phyloP scores from a whole-genome alignment of 495 filamentous ascomycete genomes.

The Cercophora scortea region DNA sequence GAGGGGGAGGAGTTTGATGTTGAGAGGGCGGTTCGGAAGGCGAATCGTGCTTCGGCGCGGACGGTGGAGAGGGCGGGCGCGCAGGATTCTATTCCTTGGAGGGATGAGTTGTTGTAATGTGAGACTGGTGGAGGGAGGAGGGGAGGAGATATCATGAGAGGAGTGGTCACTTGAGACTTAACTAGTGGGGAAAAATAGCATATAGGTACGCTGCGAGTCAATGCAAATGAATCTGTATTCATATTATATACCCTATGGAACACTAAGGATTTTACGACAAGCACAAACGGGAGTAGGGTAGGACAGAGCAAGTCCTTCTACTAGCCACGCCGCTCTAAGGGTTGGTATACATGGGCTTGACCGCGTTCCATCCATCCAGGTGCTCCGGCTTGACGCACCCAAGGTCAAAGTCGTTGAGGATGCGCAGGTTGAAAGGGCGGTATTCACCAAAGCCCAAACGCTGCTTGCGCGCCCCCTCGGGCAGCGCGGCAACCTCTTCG shows the following conservation, averaged over 20 bases:
- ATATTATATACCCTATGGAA: no score
- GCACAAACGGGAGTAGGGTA: not conserved
- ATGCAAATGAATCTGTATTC: no score
- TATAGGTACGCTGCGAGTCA: no score
- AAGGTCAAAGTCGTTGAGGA: conserved; percentile 25
- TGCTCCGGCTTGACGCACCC: conserved; percentile 12
- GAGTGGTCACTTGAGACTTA: not conserved
- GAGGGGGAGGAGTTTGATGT: conserved; percentile 37
- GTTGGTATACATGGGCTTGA: conserved; percentile 26
- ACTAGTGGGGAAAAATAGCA: no score
- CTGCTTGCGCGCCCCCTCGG: conserved; percentile 9
- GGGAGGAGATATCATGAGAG: not conserved
- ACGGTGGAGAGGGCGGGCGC: conserved; percentile 74
- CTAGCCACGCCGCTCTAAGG: conserved; percentile 12
- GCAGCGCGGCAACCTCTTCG: conserved; percentile 12
- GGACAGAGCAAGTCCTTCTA: no score
- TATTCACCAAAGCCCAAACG: not conserved
- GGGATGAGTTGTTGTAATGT: conserved; percentile 56
- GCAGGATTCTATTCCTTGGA: conserved; percentile 84
- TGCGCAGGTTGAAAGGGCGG: conserved; percentile 24
- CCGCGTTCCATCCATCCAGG: conserved; percentile 6
- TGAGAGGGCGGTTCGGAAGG: conserved; percentile 54
- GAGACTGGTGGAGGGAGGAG: not conserved
- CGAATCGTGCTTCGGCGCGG: conserved; percentile 65
- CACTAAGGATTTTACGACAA: not conserved